These are phyloP conservation scores for Guadua angustifolia DNA, from an alignment of 176 grass and related monocot species.

Conservation along the genomic window DNA sequence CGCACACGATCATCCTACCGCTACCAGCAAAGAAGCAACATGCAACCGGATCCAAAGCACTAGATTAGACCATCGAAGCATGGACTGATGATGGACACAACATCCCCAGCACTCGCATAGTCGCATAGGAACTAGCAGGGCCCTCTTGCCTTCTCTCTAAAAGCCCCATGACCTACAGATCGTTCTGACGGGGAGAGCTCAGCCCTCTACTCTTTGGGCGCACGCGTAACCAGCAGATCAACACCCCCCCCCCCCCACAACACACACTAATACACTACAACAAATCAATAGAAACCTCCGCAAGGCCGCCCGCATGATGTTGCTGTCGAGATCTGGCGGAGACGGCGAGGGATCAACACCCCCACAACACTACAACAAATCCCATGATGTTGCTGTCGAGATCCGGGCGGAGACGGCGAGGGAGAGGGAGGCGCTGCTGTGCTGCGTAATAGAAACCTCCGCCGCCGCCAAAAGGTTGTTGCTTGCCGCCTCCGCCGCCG, in stretches of 20 bases:
- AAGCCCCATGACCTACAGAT: background rate
- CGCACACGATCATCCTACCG: background rate
- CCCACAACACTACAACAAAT: too few species aligned
- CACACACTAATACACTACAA: background rate
- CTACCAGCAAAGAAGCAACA: background rate
- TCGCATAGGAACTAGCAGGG: background rate
- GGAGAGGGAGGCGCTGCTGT: background rate
- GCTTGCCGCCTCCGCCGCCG: too few species aligned
- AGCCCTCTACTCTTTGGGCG: background rate
- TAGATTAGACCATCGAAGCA: background rate
- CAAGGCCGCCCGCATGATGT: too few species aligned
- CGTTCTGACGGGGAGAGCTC: background rate
- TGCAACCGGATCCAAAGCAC: background rate
- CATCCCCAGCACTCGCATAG: too few species aligned
- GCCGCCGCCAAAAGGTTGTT: too few species aligned
- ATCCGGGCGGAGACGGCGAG: background rate
- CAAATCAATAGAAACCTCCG: background rate
- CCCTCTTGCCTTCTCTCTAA: background rate
- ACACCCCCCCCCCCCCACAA: too few species aligned
- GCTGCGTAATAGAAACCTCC: conserved; percentile 38
- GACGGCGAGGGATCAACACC: too few species aligned
- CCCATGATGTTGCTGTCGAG: too few species aligned
- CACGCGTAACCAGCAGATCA: background rate
- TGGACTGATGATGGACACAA: too few species aligned
- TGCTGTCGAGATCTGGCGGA: too few species aligned